Conservation (phyloP, 2,329 filamentous ascomycete species). For the Alternaria solani region DNA sequence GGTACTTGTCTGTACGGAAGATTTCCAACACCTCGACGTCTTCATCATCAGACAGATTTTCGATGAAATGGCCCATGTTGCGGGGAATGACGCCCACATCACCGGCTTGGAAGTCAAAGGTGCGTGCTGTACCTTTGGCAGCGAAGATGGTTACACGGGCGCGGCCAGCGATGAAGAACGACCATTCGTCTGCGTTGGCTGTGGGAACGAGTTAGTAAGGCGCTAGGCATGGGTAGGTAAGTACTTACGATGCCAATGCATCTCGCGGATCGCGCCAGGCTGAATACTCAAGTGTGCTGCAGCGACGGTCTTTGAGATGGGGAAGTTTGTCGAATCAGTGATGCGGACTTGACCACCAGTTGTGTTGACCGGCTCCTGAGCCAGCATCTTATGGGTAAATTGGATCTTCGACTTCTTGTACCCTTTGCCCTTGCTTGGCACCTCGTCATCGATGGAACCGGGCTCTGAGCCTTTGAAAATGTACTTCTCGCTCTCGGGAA, state of each 20-base stretch:
- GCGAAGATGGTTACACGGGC: slow-evolving; percentile 79
- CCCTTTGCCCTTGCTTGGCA: slow-evolving; percentile 63
- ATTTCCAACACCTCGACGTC: slow-evolving; percentile 79
- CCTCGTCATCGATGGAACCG: slow-evolving; percentile 70
- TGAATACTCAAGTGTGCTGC: slow-evolving; percentile 76
- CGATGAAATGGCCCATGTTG: slow-evolving; percentile 83
- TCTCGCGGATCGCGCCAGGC: slow-evolving; percentile 76
- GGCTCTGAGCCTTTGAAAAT: slow-evolving; percentile 77
- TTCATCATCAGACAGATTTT: slow-evolving; percentile 78
- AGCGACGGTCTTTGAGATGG: slow-evolving; percentile 75
- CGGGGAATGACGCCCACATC: slow-evolving; percentile 79
- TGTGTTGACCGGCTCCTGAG: slow-evolving; percentile 70
- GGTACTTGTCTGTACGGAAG: slow-evolving; percentile 74
- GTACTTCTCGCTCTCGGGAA: slow-evolving; percentile 74
- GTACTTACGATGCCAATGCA: slow-evolving; percentile 75
- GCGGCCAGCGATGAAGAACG: slow-evolving; percentile 76
- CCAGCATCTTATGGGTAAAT: slow-evolving; percentile 76
- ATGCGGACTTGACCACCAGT: slow-evolving; percentile 77
- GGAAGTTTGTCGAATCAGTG: slow-evolving; percentile 78
- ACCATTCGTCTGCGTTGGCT: slow-evolving; percentile 77
- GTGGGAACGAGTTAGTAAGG: slow-evolving; percentile 2
- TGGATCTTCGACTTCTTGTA: slow-evolving; percentile 72
- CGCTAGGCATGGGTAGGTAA: background rate
- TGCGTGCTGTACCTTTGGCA: slow-evolving; percentile 71
- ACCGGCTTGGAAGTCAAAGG: slow-evolving; percentile 77